Base-by-base conservation (phyloP, 768 basidiomycete genomes). In the Rhodotorula paludigena region DNA sequence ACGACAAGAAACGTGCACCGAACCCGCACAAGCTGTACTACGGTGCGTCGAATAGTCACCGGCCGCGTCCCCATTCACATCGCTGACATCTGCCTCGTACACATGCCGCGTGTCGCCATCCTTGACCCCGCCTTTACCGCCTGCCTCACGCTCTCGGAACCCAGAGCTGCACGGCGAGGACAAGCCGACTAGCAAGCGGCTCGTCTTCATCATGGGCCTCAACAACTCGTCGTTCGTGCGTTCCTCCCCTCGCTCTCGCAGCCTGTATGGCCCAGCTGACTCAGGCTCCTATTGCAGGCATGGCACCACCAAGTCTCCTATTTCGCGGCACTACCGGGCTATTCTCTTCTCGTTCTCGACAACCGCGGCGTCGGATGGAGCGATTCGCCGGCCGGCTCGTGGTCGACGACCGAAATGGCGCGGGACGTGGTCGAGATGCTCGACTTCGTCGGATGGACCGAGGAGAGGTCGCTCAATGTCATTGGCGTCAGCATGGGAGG, bases 321-420 rank as follows among this genome's bases (percentile, higher is more conserved):
- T 45, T 67, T 74, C n/a, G 59, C 63, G 16, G 28, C 41, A 11
- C 58, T 62, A 10, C 42, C 53, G 0, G 54, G 60, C 11, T 75
- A 70, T 61, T 53, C 61, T 11, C 48, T 55, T 15, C 68, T 75
- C 21, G 74, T 74, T 12, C 58, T 75, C 32, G 74, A 75, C 58
- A 74, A 75, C 41, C 68, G 65, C 32, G 74, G 74, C n/a, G 74
- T 75, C 12, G 74, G 74, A 6, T 57, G 60, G 45, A 64, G 60
- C 5, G 65, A 70, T 36, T 32, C 65, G 1, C 69, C 54, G 3
- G 28, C 39, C 0, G 3, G n/a, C 20, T 0, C 20, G 1, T 25
- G 74, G 53, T 49, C 57, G 47, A 73, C 72, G 30, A 60, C 47
- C 28, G 65, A 69, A 55, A 67, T 73, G 68, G 74, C 74, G 20